Evolutionary conservation across 257 asterid species (phyloP).

Genomic region (Capsicum chinense): DNA sequence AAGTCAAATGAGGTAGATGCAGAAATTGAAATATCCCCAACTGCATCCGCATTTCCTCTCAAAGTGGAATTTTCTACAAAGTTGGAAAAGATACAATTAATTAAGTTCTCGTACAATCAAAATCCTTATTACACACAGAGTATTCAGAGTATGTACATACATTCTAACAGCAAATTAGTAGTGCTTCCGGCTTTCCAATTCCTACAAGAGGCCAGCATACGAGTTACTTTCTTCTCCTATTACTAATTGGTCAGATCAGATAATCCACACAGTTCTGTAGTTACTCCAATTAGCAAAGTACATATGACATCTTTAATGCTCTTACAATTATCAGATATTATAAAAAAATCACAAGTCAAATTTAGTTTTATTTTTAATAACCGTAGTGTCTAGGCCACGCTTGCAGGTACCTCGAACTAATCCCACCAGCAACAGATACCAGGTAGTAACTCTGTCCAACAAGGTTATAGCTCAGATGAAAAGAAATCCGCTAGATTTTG

Average conservation of each 20-base stretch:
- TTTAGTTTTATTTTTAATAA: neutral
- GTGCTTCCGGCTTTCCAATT: constrained; percentile 1
- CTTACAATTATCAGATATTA: neutral
- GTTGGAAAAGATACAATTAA: neutral
- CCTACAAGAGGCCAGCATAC: neutral
- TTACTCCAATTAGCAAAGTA: neutral
- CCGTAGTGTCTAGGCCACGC: no score
- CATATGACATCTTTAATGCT: neutral
- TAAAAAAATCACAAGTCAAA: neutral
- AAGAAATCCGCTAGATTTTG: no score
- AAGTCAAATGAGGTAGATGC: constrained; percentile 44
- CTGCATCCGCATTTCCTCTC: constrained; percentile 14
- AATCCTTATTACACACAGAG: neutral
- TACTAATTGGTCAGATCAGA: neutral
- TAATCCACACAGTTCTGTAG: neutral
- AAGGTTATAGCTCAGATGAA: no score
- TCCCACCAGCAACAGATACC: no score
- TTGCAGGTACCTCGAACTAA: no score
- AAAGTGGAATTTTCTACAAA: constrained; percentile 34
- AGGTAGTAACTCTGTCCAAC: no score
- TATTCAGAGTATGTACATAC: neutral
- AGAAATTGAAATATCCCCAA: constrained; percentile 35
- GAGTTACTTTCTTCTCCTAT: neutral
- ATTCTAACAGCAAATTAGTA: neutral
- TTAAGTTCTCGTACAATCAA: neutral